These are phyloP conservation scores for Fonsecaea multimorphosa DNA, from an alignment of 2,329 filamentous ascomycete genomes.

Conservation along the genomic window DNA sequence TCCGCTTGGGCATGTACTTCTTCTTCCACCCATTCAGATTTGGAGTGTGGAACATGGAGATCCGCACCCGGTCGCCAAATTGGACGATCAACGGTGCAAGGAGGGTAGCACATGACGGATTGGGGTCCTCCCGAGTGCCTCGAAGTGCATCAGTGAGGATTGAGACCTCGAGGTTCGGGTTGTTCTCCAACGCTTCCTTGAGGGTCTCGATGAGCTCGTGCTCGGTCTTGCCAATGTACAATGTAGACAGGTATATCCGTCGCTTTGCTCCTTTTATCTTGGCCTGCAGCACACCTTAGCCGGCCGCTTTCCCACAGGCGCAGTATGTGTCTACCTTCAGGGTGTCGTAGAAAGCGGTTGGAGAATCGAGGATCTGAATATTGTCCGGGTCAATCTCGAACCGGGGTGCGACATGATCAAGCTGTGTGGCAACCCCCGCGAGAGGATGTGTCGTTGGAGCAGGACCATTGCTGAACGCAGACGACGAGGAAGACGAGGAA, in stretches of 20 bases:
- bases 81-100: constrained; percentile 89
- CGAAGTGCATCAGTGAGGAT: constrained; percentile 90
- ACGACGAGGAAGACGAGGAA: constrained; percentile 30
- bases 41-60: constrained; percentile 97
- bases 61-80: constrained; percentile 80
- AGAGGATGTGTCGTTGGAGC: constrained; percentile 58
- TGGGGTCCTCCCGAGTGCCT: constrained; percentile 86
- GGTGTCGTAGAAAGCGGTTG: constrained; percentile 87
- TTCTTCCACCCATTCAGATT: constrained; percentile 89
- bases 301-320: constrained; percentile 12
- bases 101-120: constrained; percentile 85
- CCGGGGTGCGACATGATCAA: constrained; percentile 88
- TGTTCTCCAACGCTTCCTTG: constrained; percentile 73
- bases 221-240: constrained; percentile 95
- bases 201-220: constrained; percentile 83
- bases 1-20: constrained; percentile 79
- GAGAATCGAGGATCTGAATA: constrained; percentile 78
- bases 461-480: constrained; percentile 26
- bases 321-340: constrained; percentile 70
- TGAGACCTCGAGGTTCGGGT: constrained; percentile 78
- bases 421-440: constrained; percentile 69
- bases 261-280: constrained; percentile 81
- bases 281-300: constrained; percentile 55
- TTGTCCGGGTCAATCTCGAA: constrained; percentile 84
- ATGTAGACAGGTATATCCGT: constrained; percentile 88